Base-by-base conservation (phyloP, 2,329 filamentous ascomycete species). In the Cytospora leucostoma region DNA sequence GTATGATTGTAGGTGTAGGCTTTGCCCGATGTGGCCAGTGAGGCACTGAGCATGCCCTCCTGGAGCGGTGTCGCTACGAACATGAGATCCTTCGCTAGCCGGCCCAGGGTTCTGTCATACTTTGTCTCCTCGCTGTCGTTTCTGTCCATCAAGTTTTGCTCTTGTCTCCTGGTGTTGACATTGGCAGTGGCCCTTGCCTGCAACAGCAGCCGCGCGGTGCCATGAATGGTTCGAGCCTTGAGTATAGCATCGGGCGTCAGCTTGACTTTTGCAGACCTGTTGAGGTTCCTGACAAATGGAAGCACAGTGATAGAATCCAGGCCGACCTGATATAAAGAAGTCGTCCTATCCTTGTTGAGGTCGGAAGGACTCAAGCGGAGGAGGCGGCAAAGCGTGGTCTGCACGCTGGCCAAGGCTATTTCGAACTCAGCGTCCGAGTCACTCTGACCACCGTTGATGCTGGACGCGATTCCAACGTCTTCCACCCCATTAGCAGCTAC, bases 1-100 rank as follows among this genome's bases (percentile, higher is more conserved):
- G 55, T 63, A 59, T 71, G 69, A 7, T 63, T 64, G 60, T 71
- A 70, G 1, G 57, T 67, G 64, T 71, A 71, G 13, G 69, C 69
- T 17, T 66, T 32, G 44, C 63, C 64, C 13, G 56, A 61, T 11
- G 69, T 64, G 6, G 69, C 68, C 37, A 68, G 34, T 19, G 69
- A 68, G 10, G 67, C 66, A 47, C 68, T 70, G 27, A 71, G 68
- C 69, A 71, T 71, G 38, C 68, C 68, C 59, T 70, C 67, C 51
- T 71, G 69, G 2, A 71, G 68, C 4, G 69, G 69, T 17, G 69
- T 71, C 15, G 69, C 68, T 8, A 71, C 54, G 37, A 71, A 71
- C 7, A 71, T 21, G 15, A 71, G 61, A 35, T 68, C 66, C 7
- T 55, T 53, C 4, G 69, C 67, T 1, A 70, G 61, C 5, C 58